phyloP scores from a whole-genome alignment of 768 basidiomycete genomes.

The Sutorius australiensis region DNA sequence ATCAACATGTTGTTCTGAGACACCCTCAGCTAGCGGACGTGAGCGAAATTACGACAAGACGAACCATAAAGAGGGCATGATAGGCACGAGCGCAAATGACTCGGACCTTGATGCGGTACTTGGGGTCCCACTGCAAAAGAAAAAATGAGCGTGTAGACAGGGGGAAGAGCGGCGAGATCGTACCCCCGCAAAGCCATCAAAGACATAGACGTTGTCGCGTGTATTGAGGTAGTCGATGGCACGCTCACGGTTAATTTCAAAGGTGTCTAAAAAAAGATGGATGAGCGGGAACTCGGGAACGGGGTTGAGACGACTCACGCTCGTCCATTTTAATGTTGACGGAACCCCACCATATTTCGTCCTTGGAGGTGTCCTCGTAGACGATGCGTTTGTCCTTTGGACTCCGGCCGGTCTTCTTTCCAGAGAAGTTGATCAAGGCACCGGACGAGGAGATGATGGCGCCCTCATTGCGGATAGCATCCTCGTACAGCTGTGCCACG shows the following conservation, averaged over 20 bases:
- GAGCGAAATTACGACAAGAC: slow-evolving; percentile 24
- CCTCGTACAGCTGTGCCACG: slow-evolving; percentile 89
- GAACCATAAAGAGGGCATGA: slow-evolving; percentile 96
- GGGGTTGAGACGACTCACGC: slow-evolving; percentile 47
- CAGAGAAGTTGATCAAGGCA: slow-evolving; percentile 98
- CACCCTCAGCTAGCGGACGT: slow-evolving; percentile 3
- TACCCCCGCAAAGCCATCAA: slow-evolving; percentile 92
- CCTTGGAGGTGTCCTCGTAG: slow-evolving; percentile 93
- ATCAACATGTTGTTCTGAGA: slow-evolving; percentile 97
- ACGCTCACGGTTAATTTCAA: slow-evolving; percentile 98
- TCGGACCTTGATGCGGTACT: slow-evolving; percentile 99
- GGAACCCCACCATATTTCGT: slow-evolving; percentile 99
- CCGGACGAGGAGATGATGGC: slow-evolving; percentile 96
- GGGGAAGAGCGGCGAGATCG: slow-evolving; percentile 21
- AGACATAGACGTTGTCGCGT: slow-evolving; percentile 96
- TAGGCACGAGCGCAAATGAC: slow-evolving; percentile 98
- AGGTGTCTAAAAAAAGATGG: slow-evolving; percentile 64
- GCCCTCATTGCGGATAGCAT: slow-evolving; percentile 97
- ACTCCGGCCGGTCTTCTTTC: slow-evolving; percentile 96
- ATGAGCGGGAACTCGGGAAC: neutral
- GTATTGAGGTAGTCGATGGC: slow-evolving; percentile 99
- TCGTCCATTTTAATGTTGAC: slow-evolving; percentile 99
- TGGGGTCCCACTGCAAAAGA: slow-evolving; percentile 82
- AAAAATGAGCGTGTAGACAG: neutral
- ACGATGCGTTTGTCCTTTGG: slow-evolving; percentile 99